Percentiles rank a stretch among this genome's conserved stretches.
Evolutionary conservation across 345 rosid genomes (phyloP).

Genomic region (Anacardium occidentale): DNA sequence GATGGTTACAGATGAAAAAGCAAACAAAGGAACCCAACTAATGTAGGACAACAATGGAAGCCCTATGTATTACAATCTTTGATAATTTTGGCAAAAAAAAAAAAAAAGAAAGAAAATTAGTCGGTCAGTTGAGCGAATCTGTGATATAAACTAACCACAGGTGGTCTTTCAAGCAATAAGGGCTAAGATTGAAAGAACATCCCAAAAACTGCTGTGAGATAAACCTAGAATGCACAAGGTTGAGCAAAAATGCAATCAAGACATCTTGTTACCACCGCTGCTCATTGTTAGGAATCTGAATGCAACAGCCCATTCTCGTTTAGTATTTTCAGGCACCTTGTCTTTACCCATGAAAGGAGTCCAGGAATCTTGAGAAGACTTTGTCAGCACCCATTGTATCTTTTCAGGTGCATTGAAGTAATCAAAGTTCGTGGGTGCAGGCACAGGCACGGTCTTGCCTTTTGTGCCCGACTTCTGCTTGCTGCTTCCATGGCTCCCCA

Average conservation of each 20-base stretch:
- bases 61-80: neutral
- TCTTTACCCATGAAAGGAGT: slow-evolving; percentile 29
- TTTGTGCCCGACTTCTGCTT: slow-evolving; percentile 22
- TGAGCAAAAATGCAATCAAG: neutral
- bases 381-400: slow-evolving; percentile 40
- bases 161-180: neutral
- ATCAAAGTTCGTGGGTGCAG: slow-evolving; percentile 26
- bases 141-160: slow-evolving; percentile 1
- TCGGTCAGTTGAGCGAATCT: neutral
- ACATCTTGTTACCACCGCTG: neutral
- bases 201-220: neutral
- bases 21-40: neutral
- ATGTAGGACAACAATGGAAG: neutral
- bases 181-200: neutral
- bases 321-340: slow-evolving; percentile 30
- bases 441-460: neutral
- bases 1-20: neutral
- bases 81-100: neutral
- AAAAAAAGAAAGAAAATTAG: neutral
- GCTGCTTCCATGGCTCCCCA: slow-evolving; percentile 26
- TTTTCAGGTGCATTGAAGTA: slow-evolving; percentile 30
- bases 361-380: slow-evolving; percentile 32
- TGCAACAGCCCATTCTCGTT: slow-evolving; percentile 35
- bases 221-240: neutral
- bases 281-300: slow-evolving; percentile 21